Conservation (phyloP, 148 eudicot species). For the Camellia sinensis region DNA sequence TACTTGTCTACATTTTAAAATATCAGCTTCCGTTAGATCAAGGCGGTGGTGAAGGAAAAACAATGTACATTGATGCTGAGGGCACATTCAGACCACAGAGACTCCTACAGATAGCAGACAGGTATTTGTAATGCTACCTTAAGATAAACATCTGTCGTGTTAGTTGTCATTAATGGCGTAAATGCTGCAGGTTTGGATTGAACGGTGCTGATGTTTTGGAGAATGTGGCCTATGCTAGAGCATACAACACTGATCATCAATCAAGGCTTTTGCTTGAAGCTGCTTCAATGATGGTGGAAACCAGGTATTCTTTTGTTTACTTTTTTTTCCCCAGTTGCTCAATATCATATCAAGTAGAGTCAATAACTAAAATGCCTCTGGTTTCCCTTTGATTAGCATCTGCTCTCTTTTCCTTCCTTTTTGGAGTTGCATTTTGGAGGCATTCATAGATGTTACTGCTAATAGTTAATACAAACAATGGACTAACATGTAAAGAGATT, state of each 20-base stretch:
- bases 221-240: constrained; percentile 96
- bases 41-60: constrained; percentile 99
- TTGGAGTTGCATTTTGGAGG: not conserved
- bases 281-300: constrained; percentile 98
- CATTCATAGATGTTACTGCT: no score
- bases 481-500: no score
- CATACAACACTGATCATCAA: constrained; percentile 97
- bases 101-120: constrained; percentile 92
- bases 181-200: constrained; percentile 69
- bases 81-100: constrained; percentile 98
- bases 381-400: not conserved
- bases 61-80: constrained; percentile 98
- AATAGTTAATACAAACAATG: not conserved
- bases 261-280: constrained; percentile 99
- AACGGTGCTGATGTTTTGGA: constrained; percentile 93
- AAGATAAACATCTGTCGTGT: constrained; percentile 5
- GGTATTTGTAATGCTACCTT: constrained; percentile 39
- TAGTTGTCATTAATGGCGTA: constrained; percentile 3
- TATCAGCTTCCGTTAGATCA: constrained; percentile 89
- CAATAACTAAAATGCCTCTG: not conserved
- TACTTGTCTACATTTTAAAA: not conserved
- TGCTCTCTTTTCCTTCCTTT: not conserved
- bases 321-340: not conserved
- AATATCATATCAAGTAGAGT: not conserved
- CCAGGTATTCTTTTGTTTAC: constrained; percentile 44